Percentiles rank a stretch among this genome's conserved stretches.
Evolutionary conservation across 2,329 filamentous ascomycete genomes (phyloP).

Genomic region (Curvularia hawaiiensis): DNA sequence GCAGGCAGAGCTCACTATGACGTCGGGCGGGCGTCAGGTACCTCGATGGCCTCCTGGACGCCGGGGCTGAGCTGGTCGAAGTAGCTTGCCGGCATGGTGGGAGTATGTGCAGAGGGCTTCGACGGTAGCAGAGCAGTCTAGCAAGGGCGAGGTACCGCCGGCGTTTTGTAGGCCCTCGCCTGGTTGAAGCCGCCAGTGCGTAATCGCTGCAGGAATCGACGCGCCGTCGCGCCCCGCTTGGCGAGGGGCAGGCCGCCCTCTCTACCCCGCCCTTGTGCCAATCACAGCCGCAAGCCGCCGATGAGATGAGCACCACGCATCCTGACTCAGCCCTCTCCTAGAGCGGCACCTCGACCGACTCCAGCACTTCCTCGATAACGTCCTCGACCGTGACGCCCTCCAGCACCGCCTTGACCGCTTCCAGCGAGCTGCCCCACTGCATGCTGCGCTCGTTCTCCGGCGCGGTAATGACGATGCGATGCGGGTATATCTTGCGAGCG

Average conservation of each 20-base stretch:
- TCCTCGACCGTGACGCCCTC: slow-evolving; percentile 61
- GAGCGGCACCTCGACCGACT: slow-evolving; percentile 61
- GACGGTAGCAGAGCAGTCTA: slow-evolving; percentile 6
- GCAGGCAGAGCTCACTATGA: slow-evolving; percentile 20
- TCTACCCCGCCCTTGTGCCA: slow-evolving; percentile 30
- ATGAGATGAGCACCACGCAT: slow-evolving; percentile 35
- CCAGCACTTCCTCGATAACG: slow-evolving; percentile 64
- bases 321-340: slow-evolving; percentile 41
- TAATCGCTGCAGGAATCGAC: slow-evolving; percentile 14
- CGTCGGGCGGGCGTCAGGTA: slow-evolving; percentile 24
- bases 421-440: slow-evolving; percentile 86
- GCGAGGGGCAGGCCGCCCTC: slow-evolving; percentile 20
- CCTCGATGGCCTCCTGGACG: slow-evolving; percentile 31
- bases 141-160: not conserved
- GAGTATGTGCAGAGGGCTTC: not conserved
- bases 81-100: slow-evolving; percentile 29
- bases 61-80: slow-evolving; percentile 25
- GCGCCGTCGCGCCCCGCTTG: slow-evolving; percentile 12
- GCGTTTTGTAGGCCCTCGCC: slow-evolving; percentile 11
- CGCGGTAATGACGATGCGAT: slow-evolving; percentile 74
- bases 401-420: slow-evolving; percentile 70
- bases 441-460: slow-evolving; percentile 81
- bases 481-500: slow-evolving; percentile 83
- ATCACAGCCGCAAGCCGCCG: slow-evolving; percentile 18
- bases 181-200: slow-evolving; percentile 8